Base-by-base conservation (phyloP, 768 basidiomycete species). In the Kwoniella bestiolae region DNA sequence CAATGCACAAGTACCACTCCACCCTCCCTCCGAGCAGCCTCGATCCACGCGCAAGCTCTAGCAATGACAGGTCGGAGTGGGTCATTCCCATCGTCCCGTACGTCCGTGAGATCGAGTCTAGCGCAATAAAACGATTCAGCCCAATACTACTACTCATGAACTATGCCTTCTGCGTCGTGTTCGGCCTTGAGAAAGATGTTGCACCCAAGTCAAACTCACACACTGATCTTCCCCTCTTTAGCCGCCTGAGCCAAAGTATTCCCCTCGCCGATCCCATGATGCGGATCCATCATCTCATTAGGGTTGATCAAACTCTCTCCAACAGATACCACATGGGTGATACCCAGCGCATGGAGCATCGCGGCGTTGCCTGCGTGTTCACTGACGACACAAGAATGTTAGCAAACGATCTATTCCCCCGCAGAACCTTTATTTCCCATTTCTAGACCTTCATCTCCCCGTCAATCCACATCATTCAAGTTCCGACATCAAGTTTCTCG, bases 51-150 rank as follows among this genome's bases (percentile, higher is more conserved):
- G 76, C 92, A 92, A 45, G 95, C 91, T 2, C 90, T 89, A 65
- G 88, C 88, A 32, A 98, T 85, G 80, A 94, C 89, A 5, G 91
- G 92, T 74, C 92, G 89, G 29, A 98, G 86, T 29, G 91, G 92
- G 81, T 95, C 94, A 78, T 96, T 95, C 3, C 95, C 95, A 78
- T 98, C 95, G 80, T 98, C 95, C 75, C 92, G 91, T 28, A 96
- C 88, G 60, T 76, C 74, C 21, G 65, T 66, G 26, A 82, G 68
- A 51, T 82, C 81, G 31, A 81, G 68, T 18, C 74, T 78, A 38
- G 14, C n/a, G 3, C 21, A 55, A 29, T 12, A 31, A 45, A 25
- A 28, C 26, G 16, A 52, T n/a, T n/a, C n/a, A n/a, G n/a, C n/a
- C n/a, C n/a, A n/a, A n/a, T n/a, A n/a, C n/a, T n/a, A n/a, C n/a